Evolutionary conservation across 2,329 filamentous ascomycete species (phyloP), one percentile per base, ranked within the genome.

Genomic region (Paraconiothyrium brasiliense): DNA sequence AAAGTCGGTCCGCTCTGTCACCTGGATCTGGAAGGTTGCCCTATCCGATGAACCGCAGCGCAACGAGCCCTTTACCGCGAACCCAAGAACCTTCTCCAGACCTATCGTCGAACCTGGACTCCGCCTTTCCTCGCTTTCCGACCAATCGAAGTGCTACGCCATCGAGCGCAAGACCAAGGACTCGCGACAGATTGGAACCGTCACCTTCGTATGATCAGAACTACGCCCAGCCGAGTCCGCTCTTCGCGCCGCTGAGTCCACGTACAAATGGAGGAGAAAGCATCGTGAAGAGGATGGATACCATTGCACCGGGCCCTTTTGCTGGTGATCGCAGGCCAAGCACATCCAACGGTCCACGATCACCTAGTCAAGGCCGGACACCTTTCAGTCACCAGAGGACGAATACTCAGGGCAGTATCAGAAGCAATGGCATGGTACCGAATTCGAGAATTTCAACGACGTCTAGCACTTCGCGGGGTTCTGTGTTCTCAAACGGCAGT

Each of bases 241-340:
- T 74, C 3, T 84, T 83, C 69, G 83, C 83, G 24, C 81, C 84
- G 4, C 75, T 81, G 22, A 88, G 83, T 64, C 85, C 86, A 30
- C 76, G 75, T 37, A 72, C 71, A 1, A 76, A 77, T 66, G 79
- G 73, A 20, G 79, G 77, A 60, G 79, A 76, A 52, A 81, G 76
- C 56, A 51, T 92, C 32, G 71, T 90, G 67, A 84, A 86, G 64
- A 85, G 87, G 55, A 87, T 92, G 83, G 86, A 91, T 67, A 84
- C 81, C 9, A 89, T 92, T 70, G 84, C 87, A 1, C 87, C 89
- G 1, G 89, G 88, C 0, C 89, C 90, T 0, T 91, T 92, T 68
- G 87, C 88, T 65, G 75, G 83, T 35, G 67, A 74, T 34, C 67
- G 74, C 46, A 72, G 73, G 58, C 76, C 76, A 27, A 75, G 73